These are phyloP conservation scores for Rachicladosporium sp. DNA, from an alignment of 2,329 filamentous ascomycete species.

Conservation along the genomic window DNA sequence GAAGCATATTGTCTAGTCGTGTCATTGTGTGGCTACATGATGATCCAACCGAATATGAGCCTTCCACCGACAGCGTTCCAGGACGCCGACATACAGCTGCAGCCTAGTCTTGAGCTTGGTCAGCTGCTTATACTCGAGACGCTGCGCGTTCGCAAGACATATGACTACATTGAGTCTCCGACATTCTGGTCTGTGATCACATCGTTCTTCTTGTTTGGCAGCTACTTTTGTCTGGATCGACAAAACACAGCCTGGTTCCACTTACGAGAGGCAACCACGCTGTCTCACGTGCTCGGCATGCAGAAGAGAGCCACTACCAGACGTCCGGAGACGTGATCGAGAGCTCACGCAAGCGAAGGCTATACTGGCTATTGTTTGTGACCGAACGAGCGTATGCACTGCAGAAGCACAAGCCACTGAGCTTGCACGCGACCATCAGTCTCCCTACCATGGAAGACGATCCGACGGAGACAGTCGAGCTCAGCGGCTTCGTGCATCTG, in stretches of 20 bases:
- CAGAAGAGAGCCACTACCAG: slow-evolving; percentile 46
- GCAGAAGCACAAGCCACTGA: slow-evolving; percentile 50
- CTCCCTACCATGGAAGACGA: slow-evolving; percentile 39
- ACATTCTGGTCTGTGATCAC: slow-evolving; percentile 47
- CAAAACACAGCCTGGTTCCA: slow-evolving; percentile 52
- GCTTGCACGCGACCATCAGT: slow-evolving; percentile 46
- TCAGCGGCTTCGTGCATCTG: slow-evolving; percentile 48
- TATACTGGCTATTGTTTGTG: slow-evolving; percentile 53
- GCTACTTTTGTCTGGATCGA: slow-evolving; percentile 50
- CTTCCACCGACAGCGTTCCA: slow-evolving; percentile 30
- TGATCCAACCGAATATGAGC: slow-evolving; percentile 37
- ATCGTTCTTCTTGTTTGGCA: slow-evolving; percentile 49
- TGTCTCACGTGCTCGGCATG: slow-evolving; percentile 46
- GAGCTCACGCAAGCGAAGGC: slow-evolving; percentile 40
- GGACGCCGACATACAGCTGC: slow-evolving; percentile 37
- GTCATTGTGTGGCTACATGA: slow-evolving; percentile 37
- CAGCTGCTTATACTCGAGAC: slow-evolving; percentile 48
- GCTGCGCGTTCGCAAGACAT: slow-evolving; percentile 41
- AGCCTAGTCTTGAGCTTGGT: slow-evolving; percentile 34
- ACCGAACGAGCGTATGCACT: slow-evolving; percentile 53
- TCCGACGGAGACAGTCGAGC: slow-evolving; percentile 41
- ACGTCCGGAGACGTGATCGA: slow-evolving; percentile 36
- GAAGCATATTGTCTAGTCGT: slow-evolving; percentile 48
- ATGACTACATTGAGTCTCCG: slow-evolving; percentile 46
- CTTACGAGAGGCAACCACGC: slow-evolving; percentile 47